These are phyloP conservation scores for Gardenia jasminoides DNA, from an alignment of 257 asterid genomes.

Conservation along the genomic window DNA sequence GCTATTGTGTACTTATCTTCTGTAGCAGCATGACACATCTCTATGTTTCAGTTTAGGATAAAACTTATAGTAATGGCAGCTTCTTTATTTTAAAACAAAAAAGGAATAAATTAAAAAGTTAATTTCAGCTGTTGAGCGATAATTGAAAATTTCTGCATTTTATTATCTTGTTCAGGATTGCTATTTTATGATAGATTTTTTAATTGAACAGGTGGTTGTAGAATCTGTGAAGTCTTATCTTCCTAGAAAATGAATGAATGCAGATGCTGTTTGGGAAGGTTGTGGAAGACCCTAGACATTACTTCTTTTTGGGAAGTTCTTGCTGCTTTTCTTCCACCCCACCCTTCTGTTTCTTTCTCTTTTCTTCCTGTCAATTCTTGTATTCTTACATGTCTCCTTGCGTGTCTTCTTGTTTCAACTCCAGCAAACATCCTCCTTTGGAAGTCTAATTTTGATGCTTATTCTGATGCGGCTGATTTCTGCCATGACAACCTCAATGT, in stretches of 20 bases:
- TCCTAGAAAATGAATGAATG: conserved; percentile 42
- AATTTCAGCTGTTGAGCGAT: neutral
- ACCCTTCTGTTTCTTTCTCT: too few relatives aligned
- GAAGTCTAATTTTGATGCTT: neutral
- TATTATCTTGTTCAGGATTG: neutral
- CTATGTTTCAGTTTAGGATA: neutral
- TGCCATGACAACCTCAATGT: conserved; percentile 3
- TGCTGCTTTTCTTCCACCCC: neutral
- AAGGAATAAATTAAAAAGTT: neutral
- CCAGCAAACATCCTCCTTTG: neutral
- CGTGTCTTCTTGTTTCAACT: neutral
- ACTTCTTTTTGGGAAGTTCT: neutral
- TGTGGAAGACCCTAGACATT: neutral
- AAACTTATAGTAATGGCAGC: neutral
- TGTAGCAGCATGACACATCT: neutral
- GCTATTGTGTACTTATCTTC: neutral
- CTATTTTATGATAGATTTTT: neutral
- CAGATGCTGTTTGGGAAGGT: conserved; percentile 27
- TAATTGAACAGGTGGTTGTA: conserved; percentile 76
- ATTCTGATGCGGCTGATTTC: neutral
- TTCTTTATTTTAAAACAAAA: neutral
- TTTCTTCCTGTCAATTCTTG: neutral
- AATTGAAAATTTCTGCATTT: neutral
- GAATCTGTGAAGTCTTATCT: conserved; percentile 87
- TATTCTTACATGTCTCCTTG: neutral